Base-by-base conservation (phyloP, 73 alveolate species). In the Breviolum minutum region DNA sequence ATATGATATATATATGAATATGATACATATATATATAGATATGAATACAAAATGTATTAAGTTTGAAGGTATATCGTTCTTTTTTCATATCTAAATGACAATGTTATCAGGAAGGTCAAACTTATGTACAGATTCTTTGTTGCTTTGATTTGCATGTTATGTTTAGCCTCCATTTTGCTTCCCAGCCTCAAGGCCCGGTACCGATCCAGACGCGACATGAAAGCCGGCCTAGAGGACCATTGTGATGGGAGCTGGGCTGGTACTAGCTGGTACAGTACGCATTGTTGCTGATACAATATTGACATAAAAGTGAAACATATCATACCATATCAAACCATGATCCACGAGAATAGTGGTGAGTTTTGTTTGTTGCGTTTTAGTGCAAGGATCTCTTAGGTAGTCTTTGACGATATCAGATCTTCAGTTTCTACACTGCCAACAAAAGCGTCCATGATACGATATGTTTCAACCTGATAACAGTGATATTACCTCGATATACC, bases 151-250 rank as follows among this genome's bases (percentile, higher is more conserved):
- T 40, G 54, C 54, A 40, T n/a, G n/a, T n/a, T n/a, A 3, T 40
- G 54, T 40, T 40, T 40, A 40, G 54, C 3, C 54, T 2, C 54
- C 0, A 40, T 40, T 40, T 40, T 79, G 24, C 66, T 66, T 20
- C 19, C 54, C 14, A 11, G 14, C 17, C 27, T 10, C 79, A 6
- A 90, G 97, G 97, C 85, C 32, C 97, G 97, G 87, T 90, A 90
- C 81, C 88, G 97, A 77, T 77, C 97, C 63, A 61, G 62, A n/a
- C 97, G 97, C 2, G 97, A 90, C 88, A 30, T 90, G 32, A 40
- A 71, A 61, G 80, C 88, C 69, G 97, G 97, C 77, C 87, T 90
- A 22, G 97, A 90, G 96, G 96, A 62, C 27, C 69, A 48, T n/a
- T 30, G 27, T 14, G 16, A 12, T 69, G 91, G 13, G 14, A 8